A percentile compares a stretch with the other conserved stretches of the same genome.
phyloP scores from a whole-genome alignment of 306 rosid species.

The Quillaja saponaria region DNA sequence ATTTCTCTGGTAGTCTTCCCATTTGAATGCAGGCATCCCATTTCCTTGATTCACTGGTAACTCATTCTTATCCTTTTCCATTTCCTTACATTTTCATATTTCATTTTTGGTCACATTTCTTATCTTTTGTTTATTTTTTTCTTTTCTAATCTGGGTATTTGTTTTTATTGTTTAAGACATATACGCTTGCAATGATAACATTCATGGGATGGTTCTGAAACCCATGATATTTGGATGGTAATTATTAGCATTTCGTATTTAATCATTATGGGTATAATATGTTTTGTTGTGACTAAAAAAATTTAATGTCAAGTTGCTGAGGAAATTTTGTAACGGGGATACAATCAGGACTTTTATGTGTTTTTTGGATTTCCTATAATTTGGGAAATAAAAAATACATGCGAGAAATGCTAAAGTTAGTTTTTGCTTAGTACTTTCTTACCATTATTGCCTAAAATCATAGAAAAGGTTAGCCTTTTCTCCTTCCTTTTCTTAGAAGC shows the following conservation, averaged over 20 bases:
- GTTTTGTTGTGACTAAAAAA: background rate
- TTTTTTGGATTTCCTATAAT: background rate
- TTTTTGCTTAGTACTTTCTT: constrained; percentile 5
- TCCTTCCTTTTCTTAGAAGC: constrained; percentile 3
- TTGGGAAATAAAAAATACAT: constrained; percentile 18
- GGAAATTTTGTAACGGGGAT: background rate
- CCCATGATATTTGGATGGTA: background rate
- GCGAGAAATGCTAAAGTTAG: constrained; percentile 10
- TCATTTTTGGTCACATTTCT: no score
- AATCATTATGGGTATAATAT: constrained; percentile 1
- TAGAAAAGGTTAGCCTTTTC: background rate
- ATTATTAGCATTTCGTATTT: background rate
- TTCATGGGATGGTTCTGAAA: no score
- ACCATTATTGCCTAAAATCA: no score
- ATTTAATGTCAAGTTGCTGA: constrained; percentile 8
- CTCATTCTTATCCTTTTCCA: no score
- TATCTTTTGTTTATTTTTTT: no score
- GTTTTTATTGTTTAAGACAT: no score
- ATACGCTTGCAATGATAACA: no score
- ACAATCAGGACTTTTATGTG: background rate
- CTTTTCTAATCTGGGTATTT: no score
- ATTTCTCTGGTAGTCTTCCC: no score
- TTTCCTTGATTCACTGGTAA: no score
- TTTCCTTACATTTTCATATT: no score
- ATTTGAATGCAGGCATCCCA: no score